Percentiles rank a stretch among this genome's conserved stretches.
These are phyloP conservation scores for Alternaria novae-zelandiae DNA, from an alignment of 2,329 filamentous ascomycete species.

Conservation along the genomic window DNA sequence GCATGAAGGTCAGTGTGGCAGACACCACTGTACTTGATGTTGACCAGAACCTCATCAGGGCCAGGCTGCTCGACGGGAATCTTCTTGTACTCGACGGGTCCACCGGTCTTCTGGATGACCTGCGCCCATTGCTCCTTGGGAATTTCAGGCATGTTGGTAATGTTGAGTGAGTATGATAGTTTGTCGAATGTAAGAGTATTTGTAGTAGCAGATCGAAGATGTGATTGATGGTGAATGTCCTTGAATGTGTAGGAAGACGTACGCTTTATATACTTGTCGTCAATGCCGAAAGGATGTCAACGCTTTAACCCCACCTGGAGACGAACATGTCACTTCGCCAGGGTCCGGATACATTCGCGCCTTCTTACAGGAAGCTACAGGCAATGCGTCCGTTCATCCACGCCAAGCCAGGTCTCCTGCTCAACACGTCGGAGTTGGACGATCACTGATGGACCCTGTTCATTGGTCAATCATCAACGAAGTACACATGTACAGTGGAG, in stretches of 20 bases:
- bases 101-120: slow-evolving; percentile 82
- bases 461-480: slow-evolving; percentile 18
- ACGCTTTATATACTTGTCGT: slow-evolving; percentile 28
- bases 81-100: slow-evolving; percentile 73
- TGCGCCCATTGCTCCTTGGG: slow-evolving; percentile 90
- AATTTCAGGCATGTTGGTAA: slow-evolving; percentile 61
- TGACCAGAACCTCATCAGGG: slow-evolving; percentile 89
- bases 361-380: slow-evolving; percentile 17
- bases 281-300: slow-evolving; percentile 7
- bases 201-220: slow-evolving; percentile 12
- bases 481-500: slow-evolving; percentile 20
- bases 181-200: slow-evolving; percentile 1
- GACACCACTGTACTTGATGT: slow-evolving; percentile 88
- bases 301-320: slow-evolving; percentile 18
- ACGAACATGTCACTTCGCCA: slow-evolving; percentile 1
- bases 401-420: slow-evolving; percentile 20
- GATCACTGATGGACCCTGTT: background rate
- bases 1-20: slow-evolving; percentile 88
- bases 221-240: slow-evolving; percentile 12
- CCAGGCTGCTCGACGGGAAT: slow-evolving; percentile 83
- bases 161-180: background rate
- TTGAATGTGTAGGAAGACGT: background rate
- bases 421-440: slow-evolving; percentile 32
- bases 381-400: slow-evolving; percentile 29
- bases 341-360: slow-evolving; percentile 16